phyloP scores from a whole-genome alignment of 495 filamentous ascomycete species.

The Astrothelium macrocarpum region DNA sequence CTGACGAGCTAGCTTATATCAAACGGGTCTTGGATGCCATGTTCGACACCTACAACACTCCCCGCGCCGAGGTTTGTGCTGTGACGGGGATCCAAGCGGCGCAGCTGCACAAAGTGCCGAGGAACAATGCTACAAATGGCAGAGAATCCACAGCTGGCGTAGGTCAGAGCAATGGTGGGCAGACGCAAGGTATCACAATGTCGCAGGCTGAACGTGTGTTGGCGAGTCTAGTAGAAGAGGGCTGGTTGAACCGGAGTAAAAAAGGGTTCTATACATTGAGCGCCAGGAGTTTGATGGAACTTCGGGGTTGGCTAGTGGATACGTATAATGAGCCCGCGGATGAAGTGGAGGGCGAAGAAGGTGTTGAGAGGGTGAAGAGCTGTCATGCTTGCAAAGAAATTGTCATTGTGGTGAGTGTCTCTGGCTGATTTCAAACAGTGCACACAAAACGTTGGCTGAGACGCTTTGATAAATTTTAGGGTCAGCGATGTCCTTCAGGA shows the following conservation, averaged over 20 bases:
- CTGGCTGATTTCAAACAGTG: neutral
- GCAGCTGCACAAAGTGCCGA: conserved; percentile 43
- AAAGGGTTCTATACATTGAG: conserved; percentile 66
- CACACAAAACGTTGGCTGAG: neutral
- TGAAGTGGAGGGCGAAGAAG: conserved; percentile 38
- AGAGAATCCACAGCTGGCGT: neutral
- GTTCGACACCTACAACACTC: conserved; percentile 78
- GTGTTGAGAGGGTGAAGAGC: conserved; percentile 59
- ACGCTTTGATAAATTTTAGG: conserved; percentile 33
- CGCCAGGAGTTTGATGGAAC: conserved; percentile 71
- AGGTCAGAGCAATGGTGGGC: conserved; percentile 8
- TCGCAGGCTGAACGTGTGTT: conserved; percentile 66
- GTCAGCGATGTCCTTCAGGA: conserved; percentile 65
- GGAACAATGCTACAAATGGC: conserved; percentile 19
- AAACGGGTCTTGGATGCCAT: conserved; percentile 84
- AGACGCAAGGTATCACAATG: conserved; percentile 52
- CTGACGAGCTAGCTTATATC: conserved; percentile 85
- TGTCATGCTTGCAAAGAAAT: conserved; percentile 88
- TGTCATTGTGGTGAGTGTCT: conserved; percentile 58
- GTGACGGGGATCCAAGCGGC: conserved; percentile 68
- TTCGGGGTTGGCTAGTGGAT: conserved; percentile 67
- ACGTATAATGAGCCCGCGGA: conserved; percentile 64
- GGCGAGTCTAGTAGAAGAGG: conserved; percentile 59
- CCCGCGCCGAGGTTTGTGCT: conserved; percentile 66
- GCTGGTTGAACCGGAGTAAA: conserved; percentile 69